phyloP scores from a whole-genome alignment of 805 yeast genomes.

The Suhomyces faveliae region DNA sequence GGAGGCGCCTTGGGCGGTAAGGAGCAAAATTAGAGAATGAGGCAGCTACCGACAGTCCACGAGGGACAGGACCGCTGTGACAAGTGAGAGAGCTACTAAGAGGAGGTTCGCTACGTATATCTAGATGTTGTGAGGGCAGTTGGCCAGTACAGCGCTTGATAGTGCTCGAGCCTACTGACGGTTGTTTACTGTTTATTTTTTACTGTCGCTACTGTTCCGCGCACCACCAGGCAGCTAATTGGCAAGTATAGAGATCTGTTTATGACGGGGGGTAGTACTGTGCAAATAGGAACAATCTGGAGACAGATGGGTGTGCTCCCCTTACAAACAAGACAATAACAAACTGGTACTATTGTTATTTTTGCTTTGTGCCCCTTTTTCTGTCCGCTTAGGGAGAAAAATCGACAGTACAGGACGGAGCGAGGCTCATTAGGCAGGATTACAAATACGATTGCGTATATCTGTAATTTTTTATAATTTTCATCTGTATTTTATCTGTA shows the following conservation, averaged over 20 bases:
- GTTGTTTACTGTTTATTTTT: too few relatives aligned
- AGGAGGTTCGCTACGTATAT: too few relatives aligned
- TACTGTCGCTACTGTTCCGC: neutral
- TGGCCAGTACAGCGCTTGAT: too few relatives aligned
- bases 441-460: neutral
- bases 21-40: neutral
- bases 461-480: neutral
- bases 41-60: neutral
- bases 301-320: neutral
- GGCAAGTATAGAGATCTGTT: neutral
- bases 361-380: neutral
- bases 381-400: neutral
- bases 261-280: neutral
- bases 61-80: too few relatives aligned
- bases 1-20: neutral
- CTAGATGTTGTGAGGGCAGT: neutral
- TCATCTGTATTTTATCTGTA: neutral
- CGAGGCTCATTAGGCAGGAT: neutral
- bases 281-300: neutral
- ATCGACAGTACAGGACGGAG: neutral
- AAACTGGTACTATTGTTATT: neutral
- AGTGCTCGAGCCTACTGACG: too few relatives aligned
- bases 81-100: too few relatives aligned
- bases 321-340: neutral
- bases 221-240: neutral